A percentile compares a stretch with the other conserved stretches of the same genome.
phyloP scores from a whole-genome alignment of 2,329 filamentous ascomycete genomes.

The Penicillium aurantiogriseum region DNA sequence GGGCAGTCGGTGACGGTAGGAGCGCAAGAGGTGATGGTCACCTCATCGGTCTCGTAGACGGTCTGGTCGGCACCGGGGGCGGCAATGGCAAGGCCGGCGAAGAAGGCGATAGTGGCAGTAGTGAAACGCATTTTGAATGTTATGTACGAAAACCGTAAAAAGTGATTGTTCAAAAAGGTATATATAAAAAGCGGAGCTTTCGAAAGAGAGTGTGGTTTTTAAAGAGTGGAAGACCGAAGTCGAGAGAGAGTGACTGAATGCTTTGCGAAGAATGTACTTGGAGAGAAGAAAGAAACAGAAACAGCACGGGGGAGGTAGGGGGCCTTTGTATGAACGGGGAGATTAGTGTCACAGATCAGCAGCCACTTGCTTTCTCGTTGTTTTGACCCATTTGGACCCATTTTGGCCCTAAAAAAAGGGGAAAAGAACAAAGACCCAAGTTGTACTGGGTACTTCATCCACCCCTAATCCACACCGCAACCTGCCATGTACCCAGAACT shows the following conservation, averaged over 20 bases:
- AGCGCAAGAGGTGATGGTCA: slow-evolving; percentile 63
- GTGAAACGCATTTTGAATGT: slow-evolving; percentile 47
- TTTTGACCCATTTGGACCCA: background rate
- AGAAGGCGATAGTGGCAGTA: slow-evolving; percentile 41
- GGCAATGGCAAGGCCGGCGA: slow-evolving; percentile 43
- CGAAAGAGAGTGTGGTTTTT: slow-evolving; percentile 18
- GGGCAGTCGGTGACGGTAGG: slow-evolving; percentile 62
- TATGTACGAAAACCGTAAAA: slow-evolving; percentile 30
- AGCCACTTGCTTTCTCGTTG: background rate
- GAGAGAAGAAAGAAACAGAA: slow-evolving; percentile 25
- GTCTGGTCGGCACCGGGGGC: slow-evolving; percentile 41
- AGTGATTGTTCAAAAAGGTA: slow-evolving; percentile 28
- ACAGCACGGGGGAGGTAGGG: slow-evolving; percentile 26
- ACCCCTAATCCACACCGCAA: slow-evolving; percentile 5
- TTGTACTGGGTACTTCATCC: slow-evolving; percentile 11
- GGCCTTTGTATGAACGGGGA: slow-evolving; percentile 42
- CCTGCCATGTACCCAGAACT: slow-evolving; percentile 10
- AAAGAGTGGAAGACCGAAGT: slow-evolving; percentile 49
- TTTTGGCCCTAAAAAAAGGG: slow-evolving; percentile 15
- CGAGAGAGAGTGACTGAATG: slow-evolving; percentile 37
- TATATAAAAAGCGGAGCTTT: slow-evolving; percentile 31
- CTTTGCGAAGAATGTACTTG: slow-evolving; percentile 36
- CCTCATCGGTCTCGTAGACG: slow-evolving; percentile 58
- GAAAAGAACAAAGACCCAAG: background rate
- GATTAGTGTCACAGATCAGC: slow-evolving; percentile 38